Percentiles rank a stretch among this genome's conserved stretches.
These are phyloP conservation scores for Auriscalpium microsporum DNA, from an alignment of 768 basidiomycete species.

Conservation along the genomic window DNA sequence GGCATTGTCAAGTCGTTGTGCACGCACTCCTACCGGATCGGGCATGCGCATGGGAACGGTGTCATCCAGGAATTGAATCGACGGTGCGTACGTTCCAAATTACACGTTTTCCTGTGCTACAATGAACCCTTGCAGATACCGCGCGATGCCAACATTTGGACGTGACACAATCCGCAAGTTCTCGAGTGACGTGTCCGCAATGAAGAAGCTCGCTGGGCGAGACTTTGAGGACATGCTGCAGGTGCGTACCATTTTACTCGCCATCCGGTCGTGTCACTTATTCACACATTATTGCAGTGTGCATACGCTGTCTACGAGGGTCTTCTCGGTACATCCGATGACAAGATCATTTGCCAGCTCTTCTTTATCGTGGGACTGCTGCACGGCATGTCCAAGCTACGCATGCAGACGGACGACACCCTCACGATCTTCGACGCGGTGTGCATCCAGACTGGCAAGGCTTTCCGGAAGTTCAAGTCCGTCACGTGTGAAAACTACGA, in stretches of 20 bases:
- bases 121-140: background rate
- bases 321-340: too few relatives aligned
- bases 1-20: constrained; percentile 31
- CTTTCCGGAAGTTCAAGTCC: too few relatives aligned
- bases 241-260: background rate
- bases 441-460: too few relatives aligned
- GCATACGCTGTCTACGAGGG: too few relatives aligned
- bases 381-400: too few relatives aligned
- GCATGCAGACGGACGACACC: too few relatives aligned
- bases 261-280: too few relatives aligned
- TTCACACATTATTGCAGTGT: too few relatives aligned
- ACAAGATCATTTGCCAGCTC: too few relatives aligned
- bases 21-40: constrained; percentile 28
- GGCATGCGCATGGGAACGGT: constrained; percentile 14
- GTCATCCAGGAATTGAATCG: constrained; percentile 18
- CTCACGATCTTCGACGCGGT: too few relatives aligned
- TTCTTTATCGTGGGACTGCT: too few relatives aligned
- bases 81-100: constrained; percentile 11
- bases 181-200: constrained; percentile 11
- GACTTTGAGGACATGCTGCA: constrained; percentile 24
- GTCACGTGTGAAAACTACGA: constrained; percentile 11
- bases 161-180: constrained; percentile 17
- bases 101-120: background rate
- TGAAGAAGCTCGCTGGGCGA: constrained; percentile 19
- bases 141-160: constrained; percentile 21